phyloP scores from a whole-genome alignment of 345 rosid species.

The Murraya paniculata region DNA sequence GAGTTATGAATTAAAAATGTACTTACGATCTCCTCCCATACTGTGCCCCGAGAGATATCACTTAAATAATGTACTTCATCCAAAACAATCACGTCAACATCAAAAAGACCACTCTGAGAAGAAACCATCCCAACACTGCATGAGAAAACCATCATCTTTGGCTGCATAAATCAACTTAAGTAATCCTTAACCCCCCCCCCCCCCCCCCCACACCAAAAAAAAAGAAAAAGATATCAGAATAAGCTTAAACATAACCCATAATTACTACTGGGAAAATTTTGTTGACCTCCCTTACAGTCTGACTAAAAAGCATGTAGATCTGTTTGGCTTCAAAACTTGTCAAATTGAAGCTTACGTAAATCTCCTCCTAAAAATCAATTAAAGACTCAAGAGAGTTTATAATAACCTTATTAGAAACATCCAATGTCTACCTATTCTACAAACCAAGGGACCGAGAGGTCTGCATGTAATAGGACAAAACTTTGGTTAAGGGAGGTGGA shows the following conservation, averaged over 20 bases:
- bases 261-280: neutral
- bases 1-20: slow-evolving; percentile 6
- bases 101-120: slow-evolving; percentile 78
- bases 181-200: too few species aligned
- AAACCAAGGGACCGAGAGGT: neutral
- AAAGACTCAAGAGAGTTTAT: neutral
- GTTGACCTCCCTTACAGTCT: neutral
- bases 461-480: neutral
- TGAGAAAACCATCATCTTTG: slow-evolving; percentile 17
- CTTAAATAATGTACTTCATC: slow-evolving; percentile 99
- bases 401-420: neutral
- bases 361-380: neutral
- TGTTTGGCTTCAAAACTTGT: neutral
- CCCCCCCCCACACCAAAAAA: too few species aligned
- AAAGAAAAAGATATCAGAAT: neutral
- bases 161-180: slow-evolving; percentile 10
- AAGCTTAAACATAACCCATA: neutral
- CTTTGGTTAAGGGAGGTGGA: neutral
- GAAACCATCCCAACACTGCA: slow-evolving; percentile 90
- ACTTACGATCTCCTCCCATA: slow-evolving; percentile 96
- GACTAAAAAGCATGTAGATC: neutral
- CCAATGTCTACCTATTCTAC: neutral
- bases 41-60: slow-evolving; percentile 92
- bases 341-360: neutral
- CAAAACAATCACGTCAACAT: slow-evolving; percentile 85